Evolutionary conservation across 2,329 filamentous ascomycete species (phyloP), one percentile per base, ranked within the genome.

Genomic region (Aspergillus sp.): DNA sequence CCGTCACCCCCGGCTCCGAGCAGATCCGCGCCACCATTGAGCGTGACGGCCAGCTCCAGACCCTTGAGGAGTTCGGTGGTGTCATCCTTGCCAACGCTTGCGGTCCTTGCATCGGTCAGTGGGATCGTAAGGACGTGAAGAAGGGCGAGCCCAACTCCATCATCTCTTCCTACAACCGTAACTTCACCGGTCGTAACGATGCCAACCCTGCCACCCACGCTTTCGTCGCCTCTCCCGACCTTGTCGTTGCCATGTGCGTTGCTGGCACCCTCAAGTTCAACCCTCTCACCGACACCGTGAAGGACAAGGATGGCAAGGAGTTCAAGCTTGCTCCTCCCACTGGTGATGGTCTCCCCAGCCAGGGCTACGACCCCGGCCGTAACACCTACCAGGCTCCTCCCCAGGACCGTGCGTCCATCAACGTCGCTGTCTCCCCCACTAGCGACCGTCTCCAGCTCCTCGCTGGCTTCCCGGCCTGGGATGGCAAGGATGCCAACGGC

Each of bases 101-200:
- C 72, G 93, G 88, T 65, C 88, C 89, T 64, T 94, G 89, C 78
- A 92, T 95, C 73, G 91, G 90, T 58, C 93, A 97, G 77, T 97
- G 94, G 94, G 91, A 97, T 70, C 88, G 94, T 64, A 81, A 80
- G 61, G 93, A 97, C 65, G 91, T 97, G 52, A 88, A 92, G 83
- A 97, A 97, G 85, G 93, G 93, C 62, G 87, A 89, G 66, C 81
- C 91, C 68, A 99, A 99, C 86, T 95, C 91, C 5, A 99, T 99
- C 74, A 81, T 99, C 72, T 97, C 92, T 44, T 97, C 94, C 23
- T 99, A 97, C 87, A 99, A 99, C 88, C 91, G 94, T 78, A 97
- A 99, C 86, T 97, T 99, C 81, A 97, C 93, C 57, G 93, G 93
- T 62, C 91, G 94, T 72, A 97, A 97, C 76, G 92, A 96, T 65